Evolutionary conservation across 495 filamentous ascomycete genomes (phyloP).

Genomic region (Penicillium cinerascens): DNA sequence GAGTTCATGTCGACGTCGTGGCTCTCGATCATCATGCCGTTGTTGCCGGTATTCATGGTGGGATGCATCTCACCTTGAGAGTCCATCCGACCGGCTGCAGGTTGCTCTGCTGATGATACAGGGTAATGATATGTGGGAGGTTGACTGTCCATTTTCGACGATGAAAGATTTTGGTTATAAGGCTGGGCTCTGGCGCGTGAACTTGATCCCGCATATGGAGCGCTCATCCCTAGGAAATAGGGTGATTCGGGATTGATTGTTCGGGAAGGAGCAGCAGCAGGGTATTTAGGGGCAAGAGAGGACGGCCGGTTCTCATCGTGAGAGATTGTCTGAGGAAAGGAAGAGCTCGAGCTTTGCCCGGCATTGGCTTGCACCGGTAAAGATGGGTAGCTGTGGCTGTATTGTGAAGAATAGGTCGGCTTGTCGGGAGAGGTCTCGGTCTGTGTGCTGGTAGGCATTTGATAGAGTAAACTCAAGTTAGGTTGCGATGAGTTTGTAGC

Average conservation of each 20-base stretch:
- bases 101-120: conserved; percentile 34
- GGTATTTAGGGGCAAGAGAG: conserved; percentile 19
- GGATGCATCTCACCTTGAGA: conserved; percentile 36
- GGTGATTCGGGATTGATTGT: conserved; percentile 18
- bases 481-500: conserved; percentile 79
- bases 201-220: conserved; percentile 24
- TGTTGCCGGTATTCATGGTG: conserved; percentile 32
- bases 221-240: conserved; percentile 30
- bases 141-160: conserved; percentile 21
- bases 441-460: conserved; percentile 41
- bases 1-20: conserved; percentile 64
- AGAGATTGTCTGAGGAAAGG: conserved; percentile 17
- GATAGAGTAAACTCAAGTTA: conserved; percentile 70
- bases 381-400: conserved; percentile 32
- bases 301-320: conserved; percentile 16
- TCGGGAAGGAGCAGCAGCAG: conserved; percentile 17
- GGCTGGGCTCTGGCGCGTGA: conserved; percentile 36
- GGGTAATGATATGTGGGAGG: conserved; percentile 22
- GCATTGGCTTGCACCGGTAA: conserved; percentile 22
- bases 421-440: conserved; percentile 16
- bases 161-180: conserved; percentile 47
- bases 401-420: conserved; percentile 30
- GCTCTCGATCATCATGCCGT: conserved; percentile 65
- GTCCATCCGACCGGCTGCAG: conserved; percentile 36
- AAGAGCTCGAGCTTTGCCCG: conserved; percentile 19